These are phyloP conservation scores for Psophocarpus tetragonolobus DNA, from an alignment of 306 rosid species.

Conservation along the genomic window DNA sequence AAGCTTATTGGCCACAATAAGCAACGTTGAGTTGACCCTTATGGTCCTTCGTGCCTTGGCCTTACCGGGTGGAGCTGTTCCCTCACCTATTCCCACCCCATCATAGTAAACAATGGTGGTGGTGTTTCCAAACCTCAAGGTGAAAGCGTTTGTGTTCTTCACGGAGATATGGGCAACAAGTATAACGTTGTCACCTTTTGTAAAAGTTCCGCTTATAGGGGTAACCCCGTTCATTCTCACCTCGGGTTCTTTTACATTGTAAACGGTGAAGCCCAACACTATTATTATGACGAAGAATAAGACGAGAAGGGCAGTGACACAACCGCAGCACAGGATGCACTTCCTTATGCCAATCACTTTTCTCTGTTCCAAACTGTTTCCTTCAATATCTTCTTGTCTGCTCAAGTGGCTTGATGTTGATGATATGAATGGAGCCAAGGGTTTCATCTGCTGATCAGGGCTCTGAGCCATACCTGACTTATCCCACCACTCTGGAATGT, in stretches of 20 bases:
- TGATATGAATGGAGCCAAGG: constrained; percentile 40
- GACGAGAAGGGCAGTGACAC: constrained; percentile 45
- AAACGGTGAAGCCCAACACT: constrained; percentile 50
- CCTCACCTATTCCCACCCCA: constrained; percentile 25
- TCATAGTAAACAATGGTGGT: constrained; percentile 26
- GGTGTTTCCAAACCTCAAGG: constrained; percentile 25
- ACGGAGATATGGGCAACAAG: constrained; percentile 35
- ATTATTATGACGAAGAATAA: constrained; percentile 38
- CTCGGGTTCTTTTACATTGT: constrained; percentile 49
- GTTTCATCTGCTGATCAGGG: constrained; percentile 29
- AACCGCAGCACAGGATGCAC: constrained; percentile 36
- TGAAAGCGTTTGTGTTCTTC: constrained; percentile 40
- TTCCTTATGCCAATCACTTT: neutral
- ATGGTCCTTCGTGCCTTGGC: constrained; percentile 24
- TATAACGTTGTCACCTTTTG: neutral
- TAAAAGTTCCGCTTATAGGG: neutral
- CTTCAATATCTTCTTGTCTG: neutral
- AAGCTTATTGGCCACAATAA: neutral
- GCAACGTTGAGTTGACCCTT: constrained; percentile 37
- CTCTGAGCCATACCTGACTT: constrained; percentile 37
- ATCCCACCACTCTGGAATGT: too few relatives aligned
- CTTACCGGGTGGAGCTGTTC: constrained; percentile 26
- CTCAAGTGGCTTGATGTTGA: neutral
- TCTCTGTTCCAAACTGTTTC: neutral
- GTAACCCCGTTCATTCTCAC: constrained; percentile 25